Conservation (phyloP, 192 early-diverging fungal species). For the Podochytrium sp. region DNA sequence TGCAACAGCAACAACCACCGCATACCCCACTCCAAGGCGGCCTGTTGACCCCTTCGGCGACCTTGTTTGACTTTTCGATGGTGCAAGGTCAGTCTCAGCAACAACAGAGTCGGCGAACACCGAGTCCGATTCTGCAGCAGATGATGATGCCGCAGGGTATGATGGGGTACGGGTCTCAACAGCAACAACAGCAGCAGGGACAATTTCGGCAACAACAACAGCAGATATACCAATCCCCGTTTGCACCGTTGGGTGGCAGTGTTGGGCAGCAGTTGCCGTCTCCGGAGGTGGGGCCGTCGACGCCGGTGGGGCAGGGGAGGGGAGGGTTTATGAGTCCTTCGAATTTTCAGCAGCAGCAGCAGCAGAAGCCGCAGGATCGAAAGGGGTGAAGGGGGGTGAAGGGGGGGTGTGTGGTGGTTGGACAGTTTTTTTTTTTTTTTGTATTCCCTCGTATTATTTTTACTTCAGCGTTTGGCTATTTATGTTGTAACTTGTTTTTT, state of each 20-base stretch:
- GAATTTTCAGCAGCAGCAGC: too few relatives aligned
- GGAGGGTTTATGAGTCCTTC: not conserved
- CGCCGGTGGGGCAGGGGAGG: not conserved
- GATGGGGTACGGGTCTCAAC: not conserved
- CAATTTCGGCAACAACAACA: not conserved
- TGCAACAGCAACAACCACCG: slow-evolving; percentile 2
- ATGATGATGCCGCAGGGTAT: not conserved
- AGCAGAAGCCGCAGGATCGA: too few relatives aligned
- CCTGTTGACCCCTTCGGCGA: slow-evolving; percentile 21
- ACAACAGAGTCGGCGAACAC: not conserved
- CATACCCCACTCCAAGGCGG: not conserved
- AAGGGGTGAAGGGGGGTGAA: too few relatives aligned
- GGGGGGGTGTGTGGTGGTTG: not conserved
- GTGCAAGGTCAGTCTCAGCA: not conserved
- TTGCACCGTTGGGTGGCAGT: not conserved
- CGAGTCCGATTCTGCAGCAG: not conserved
- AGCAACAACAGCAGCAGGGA: not conserved
- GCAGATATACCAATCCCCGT: not conserved
- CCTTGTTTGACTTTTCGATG: slow-evolving; percentile 21
- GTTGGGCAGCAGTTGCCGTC: not conserved
- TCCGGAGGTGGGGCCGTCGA: not conserved
- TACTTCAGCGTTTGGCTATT: too few relatives aligned
- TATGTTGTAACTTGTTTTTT: not conserved
- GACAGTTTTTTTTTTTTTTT: not conserved
- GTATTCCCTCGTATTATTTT: not conserved